These are phyloP conservation scores for Chytriomyces sp. DNA, from an alignment of 192 early-diverging fungal genomes.

Conservation along the genomic window DNA sequence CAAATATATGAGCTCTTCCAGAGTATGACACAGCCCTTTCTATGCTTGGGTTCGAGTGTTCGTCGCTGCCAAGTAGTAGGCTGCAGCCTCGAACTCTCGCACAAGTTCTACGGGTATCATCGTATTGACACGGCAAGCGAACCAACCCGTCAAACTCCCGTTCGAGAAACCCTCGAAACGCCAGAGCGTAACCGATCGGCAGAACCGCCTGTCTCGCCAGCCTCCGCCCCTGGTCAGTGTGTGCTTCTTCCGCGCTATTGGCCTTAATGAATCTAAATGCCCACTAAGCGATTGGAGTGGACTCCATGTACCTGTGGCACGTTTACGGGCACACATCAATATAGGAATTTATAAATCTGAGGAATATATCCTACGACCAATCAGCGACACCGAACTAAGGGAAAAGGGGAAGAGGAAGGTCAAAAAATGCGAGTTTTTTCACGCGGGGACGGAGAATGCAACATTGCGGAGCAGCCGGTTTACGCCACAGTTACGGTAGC, in stretches of 20 bases:
- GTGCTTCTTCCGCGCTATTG: background rate
- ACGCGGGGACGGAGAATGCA: slow-evolving; percentile 87
- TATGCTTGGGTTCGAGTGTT: background rate
- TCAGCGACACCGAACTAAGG: slow-evolving; percentile 85
- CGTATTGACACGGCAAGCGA: background rate
- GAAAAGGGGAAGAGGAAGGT: slow-evolving; percentile 40
- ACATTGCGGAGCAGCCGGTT: slow-evolving; percentile 50
- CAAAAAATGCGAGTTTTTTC: background rate
- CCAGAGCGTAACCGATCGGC: background rate
- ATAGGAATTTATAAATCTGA: background rate
- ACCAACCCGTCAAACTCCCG: background rate
- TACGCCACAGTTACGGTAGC: slow-evolving; percentile 42
- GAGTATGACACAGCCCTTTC: background rate
- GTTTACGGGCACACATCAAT: background rate
- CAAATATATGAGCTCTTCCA: background rate
- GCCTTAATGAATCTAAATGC: background rate
- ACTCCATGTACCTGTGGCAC: background rate
- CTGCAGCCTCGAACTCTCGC: background rate
- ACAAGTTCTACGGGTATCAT: background rate
- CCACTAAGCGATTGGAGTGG: background rate
- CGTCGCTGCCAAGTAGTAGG: background rate
- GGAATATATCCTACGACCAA: too few relatives aligned
- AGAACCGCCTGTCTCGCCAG: background rate
- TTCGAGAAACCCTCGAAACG: too few relatives aligned
- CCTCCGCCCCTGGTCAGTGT: background rate